These are phyloP conservation scores for Moniliophthora roreri DNA, from an alignment of 1,284 basidiomycete genomes.

Conservation along the genomic window DNA sequence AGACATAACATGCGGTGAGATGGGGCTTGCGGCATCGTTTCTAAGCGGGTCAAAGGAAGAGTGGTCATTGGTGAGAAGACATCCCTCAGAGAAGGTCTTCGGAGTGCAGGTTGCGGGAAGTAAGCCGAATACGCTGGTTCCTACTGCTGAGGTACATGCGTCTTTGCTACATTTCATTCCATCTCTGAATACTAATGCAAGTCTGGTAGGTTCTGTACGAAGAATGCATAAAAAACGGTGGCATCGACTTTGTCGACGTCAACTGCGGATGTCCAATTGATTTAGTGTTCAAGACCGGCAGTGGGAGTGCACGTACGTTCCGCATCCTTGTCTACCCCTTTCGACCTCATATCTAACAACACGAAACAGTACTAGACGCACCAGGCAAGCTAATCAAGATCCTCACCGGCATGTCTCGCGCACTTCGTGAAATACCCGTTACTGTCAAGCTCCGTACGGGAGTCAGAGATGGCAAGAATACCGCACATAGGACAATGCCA, in stretches of 20 bases:
- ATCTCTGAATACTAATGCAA: no score
- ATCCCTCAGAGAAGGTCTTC: slow-evolving; percentile 88
- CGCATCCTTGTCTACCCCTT: not conserved
- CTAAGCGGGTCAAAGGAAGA: slow-evolving; percentile 84
- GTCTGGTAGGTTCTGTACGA: slow-evolving; percentile 27
- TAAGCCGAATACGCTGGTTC: slow-evolving; percentile 75
- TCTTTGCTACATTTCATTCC: no score
- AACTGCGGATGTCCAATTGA: slow-evolving; percentile 99
- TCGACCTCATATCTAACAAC: not conserved
- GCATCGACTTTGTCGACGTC: slow-evolving; percentile 90
- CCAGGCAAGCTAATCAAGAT: slow-evolving; percentile 85
- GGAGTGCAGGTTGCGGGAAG: slow-evolving; percentile 87
- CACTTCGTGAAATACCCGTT: slow-evolving; percentile 90
- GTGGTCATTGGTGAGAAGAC: slow-evolving; percentile 87
- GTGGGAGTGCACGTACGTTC: slow-evolving; percentile 80
- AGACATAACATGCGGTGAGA: slow-evolving; percentile 96
- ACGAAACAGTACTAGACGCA: slow-evolving; percentile 72
- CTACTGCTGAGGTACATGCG: slow-evolving; percentile 83
- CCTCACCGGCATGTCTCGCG: slow-evolving; percentile 88
- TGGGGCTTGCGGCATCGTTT: slow-evolving; percentile 84
- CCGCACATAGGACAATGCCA: slow-evolving; percentile 91
- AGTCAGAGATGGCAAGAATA: slow-evolving; percentile 84
- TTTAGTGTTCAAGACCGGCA: slow-evolving; percentile 89
- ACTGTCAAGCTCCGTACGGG: slow-evolving; percentile 95
- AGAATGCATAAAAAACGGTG: slow-evolving; percentile 49